Conservation (phyloP, 805 yeast species). For the Metschnikowia cubensis region DNA sequence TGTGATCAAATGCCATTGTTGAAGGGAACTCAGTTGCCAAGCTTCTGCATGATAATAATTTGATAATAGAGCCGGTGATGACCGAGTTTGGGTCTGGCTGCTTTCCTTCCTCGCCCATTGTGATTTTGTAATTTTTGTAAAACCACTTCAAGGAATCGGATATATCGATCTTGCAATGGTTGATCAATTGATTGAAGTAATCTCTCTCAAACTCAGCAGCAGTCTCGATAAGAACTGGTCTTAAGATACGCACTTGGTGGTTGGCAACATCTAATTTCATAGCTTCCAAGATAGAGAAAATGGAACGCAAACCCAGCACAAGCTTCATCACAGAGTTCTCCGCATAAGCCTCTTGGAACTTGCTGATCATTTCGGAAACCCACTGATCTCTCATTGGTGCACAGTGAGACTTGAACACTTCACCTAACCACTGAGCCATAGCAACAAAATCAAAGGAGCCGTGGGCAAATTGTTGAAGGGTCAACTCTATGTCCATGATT, state of each 20-base stretch:
- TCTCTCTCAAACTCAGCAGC: slow-evolving; percentile 88
- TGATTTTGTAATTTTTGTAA: slow-evolving; percentile 31
- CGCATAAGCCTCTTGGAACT: slow-evolving; percentile 49
- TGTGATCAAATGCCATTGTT: slow-evolving; percentile 78
- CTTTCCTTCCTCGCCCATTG: slow-evolving; percentile 9
- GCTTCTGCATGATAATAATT: slow-evolving; percentile 69
- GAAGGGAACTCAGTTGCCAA: slow-evolving; percentile 82
- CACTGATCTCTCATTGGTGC: slow-evolving; percentile 93
- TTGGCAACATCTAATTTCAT: slow-evolving; percentile 95
- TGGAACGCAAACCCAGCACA: slow-evolving; percentile 71
- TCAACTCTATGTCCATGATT: slow-evolving; percentile 69
- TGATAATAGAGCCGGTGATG: slow-evolving; percentile 52
- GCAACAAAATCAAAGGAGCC: slow-evolving; percentile 70
- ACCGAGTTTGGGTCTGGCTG: slow-evolving; percentile 31
- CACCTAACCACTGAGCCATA: slow-evolving; percentile 70
- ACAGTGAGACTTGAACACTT: slow-evolving; percentile 80
- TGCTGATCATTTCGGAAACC: slow-evolving; percentile 76
- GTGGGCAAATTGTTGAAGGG: slow-evolving; percentile 68
- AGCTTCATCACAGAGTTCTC: slow-evolving; percentile 46
- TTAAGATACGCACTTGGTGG: slow-evolving; percentile 80
- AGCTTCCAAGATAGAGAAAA: slow-evolving; percentile 82
- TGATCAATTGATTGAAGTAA: slow-evolving; percentile 56
- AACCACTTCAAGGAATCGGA: slow-evolving; percentile 67
- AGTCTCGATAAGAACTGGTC: slow-evolving; percentile 81
- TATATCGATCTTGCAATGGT: slow-evolving; percentile 56